Conservation (phyloP, 2,329 filamentous ascomycete genomes). For the Neoscytalidium dimidiatum region DNA sequence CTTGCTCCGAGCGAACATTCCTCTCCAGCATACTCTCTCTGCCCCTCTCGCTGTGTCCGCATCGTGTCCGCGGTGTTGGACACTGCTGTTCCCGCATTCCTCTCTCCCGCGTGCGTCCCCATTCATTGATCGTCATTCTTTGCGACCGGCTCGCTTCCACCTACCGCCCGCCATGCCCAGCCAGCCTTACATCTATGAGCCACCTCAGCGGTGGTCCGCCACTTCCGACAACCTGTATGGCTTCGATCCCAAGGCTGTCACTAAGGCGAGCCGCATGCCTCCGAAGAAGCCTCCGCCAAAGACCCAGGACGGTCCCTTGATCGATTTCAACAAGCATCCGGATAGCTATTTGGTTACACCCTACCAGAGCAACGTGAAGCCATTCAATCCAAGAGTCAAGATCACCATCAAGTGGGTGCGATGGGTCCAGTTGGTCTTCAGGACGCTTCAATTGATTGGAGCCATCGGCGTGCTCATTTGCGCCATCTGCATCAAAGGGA, state of each 20-base stretch:
- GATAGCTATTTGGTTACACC: constrained; percentile 70
- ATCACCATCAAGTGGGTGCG: constrained; percentile 69
- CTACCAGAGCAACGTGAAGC: constrained; percentile 61
- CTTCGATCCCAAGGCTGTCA: constrained; percentile 89
- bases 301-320: constrained; percentile 72
- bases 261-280: constrained; percentile 73
- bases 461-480: constrained; percentile 72
- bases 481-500: constrained; percentile 73
- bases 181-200: constrained; percentile 75
- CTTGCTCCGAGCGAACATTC: background rate
- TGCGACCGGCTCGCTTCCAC: background rate
- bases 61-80: background rate
- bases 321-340: constrained; percentile 83
- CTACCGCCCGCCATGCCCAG: constrained; percentile 48
- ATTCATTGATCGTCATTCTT: constrained; percentile 31
- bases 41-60: background rate
- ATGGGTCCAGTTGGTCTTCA: constrained; percentile 67
- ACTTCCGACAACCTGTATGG: constrained; percentile 51
- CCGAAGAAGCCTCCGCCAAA: constrained; percentile 47
- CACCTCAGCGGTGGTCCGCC: constrained; percentile 52
- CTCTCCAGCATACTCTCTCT: background rate
- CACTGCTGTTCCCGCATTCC: constrained; percentile 1
- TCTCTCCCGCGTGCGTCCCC: background rate
- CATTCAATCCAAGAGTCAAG: constrained; percentile 72
- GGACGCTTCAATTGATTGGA: constrained; percentile 67